Evolutionary conservation across 1,139 yeast genomes (phyloP).

Genomic region (Pichia sp.): DNA sequence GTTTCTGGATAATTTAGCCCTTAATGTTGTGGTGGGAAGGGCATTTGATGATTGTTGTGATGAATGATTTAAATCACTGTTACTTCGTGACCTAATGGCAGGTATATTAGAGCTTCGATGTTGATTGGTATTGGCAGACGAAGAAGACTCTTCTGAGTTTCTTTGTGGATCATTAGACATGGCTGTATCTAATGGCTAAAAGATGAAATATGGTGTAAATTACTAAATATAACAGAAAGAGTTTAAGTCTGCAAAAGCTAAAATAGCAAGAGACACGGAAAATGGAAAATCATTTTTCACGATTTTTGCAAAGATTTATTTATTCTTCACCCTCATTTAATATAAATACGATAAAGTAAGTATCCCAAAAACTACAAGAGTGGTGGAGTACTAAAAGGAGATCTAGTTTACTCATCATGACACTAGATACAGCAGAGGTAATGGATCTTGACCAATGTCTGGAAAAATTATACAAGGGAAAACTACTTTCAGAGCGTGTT

Average conservation of each 20-base stretch:
- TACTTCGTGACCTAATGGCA: slow-evolving; percentile 2
- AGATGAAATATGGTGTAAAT: too few relatives aligned
- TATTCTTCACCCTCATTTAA: too few relatives aligned
- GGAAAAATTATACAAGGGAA: slow-evolving; percentile 54
- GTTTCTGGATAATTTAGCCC: slow-evolving; percentile 11
- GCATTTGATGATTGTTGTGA: not conserved
- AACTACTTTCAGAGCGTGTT: slow-evolving; percentile 62
- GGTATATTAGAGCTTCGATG: not conserved
- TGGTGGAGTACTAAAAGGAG: too few relatives aligned
- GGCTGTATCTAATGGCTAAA: not conserved
- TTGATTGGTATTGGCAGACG: not conserved
- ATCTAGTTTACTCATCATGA: not conserved
- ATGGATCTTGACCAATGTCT: slow-evolving; percentile 59
- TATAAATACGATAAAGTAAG: too few relatives aligned
- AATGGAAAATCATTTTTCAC: too few relatives aligned
- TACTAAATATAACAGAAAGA: too few relatives aligned
- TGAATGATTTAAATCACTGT: slow-evolving; percentile 2
- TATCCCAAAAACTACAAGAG: too few relatives aligned
- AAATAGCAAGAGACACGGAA: too few relatives aligned
- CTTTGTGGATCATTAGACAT: not conserved
- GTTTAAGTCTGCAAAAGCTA: too few relatives aligned
- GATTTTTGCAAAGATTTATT: too few relatives aligned
- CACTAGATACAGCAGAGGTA: slow-evolving; percentile 13
- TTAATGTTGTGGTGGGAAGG: slow-evolving; percentile 3
- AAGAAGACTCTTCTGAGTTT: not conserved